Evolutionary conservation across 805 yeast genomes (phyloP).

Genomic region (Candida palmyrensis): DNA sequence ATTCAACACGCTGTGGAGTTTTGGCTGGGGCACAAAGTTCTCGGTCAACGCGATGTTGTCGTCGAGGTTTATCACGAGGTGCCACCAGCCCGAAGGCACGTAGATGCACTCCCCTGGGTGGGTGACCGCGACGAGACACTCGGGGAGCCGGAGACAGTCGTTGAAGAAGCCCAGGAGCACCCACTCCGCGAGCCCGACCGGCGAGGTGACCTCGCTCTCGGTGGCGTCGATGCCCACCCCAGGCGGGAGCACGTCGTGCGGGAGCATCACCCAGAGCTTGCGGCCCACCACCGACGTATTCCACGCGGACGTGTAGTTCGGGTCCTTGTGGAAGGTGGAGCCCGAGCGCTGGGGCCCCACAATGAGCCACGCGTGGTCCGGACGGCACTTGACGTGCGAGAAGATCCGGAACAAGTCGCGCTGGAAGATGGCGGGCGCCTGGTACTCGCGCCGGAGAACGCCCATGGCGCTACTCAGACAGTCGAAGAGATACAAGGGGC

Average conservation of each 20-base stretch:
- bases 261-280: slow-evolving; percentile 87
- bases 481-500: slow-evolving; percentile 82
- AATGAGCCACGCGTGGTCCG: slow-evolving; percentile 91
- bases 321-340: slow-evolving; percentile 90
- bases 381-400: slow-evolving; percentile 49
- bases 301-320: slow-evolving; percentile 90
- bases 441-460: slow-evolving; percentile 48
- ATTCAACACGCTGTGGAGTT: slow-evolving; percentile 54
- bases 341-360: slow-evolving; percentile 81
- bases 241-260: slow-evolving; percentile 73
- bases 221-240: slow-evolving; percentile 75
- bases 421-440: slow-evolving; percentile 49
- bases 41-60: slow-evolving; percentile 86
- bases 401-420: slow-evolving; percentile 61
- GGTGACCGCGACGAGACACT: slow-evolving; percentile 66
- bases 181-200: slow-evolving; percentile 93
- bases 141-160: slow-evolving; percentile 53
- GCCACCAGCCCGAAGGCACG: slow-evolving; percentile 99
- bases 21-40: slow-evolving; percentile 72
- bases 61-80: slow-evolving; percentile 78
- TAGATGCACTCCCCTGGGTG: slow-evolving; percentile 79
- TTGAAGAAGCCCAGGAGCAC: slow-evolving; percentile 75
- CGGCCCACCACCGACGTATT: slow-evolving; percentile 70
- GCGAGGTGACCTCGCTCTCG: slow-evolving; percentile 86
- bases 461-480: slow-evolving; percentile 68